Percentiles rank a stretch among this genome's conserved stretches.
Conservation (phyloP, 2,329 filamentous ascomycete genomes). For the Pestalotiopsis sp. region DNA sequence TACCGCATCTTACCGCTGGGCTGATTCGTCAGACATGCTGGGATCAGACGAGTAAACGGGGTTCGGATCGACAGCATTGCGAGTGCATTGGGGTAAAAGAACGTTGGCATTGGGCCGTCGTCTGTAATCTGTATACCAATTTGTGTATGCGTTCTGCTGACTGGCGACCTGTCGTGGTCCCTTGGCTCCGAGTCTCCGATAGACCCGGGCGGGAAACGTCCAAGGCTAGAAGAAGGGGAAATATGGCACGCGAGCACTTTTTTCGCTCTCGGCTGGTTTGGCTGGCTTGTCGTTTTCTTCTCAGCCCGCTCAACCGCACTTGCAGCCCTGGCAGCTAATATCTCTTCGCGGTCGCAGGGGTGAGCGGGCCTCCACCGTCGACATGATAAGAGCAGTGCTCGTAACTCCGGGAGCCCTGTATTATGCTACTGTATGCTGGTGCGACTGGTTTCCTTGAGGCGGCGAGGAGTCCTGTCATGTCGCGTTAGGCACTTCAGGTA, state of each 20-base stretch:
- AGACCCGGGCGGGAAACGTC: not conserved
- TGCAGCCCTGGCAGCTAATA: not conserved
- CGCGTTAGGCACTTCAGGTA: not conserved
- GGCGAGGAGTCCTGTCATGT: not conserved
- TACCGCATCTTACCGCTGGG: not conserved
- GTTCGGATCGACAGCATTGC: not conserved
- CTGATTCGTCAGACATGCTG: too few species aligned
- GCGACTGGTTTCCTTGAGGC: not conserved
- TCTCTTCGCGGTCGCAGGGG: not conserved
- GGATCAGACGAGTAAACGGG: not conserved
- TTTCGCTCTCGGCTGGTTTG: not conserved
- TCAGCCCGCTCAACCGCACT: not conserved
- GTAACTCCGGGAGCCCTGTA: not conserved
- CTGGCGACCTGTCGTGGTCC: not conserved
- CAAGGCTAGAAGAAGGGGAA: slow-evolving; percentile 4
- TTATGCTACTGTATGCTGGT: not conserved
- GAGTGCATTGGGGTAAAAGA: not conserved
- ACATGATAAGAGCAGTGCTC: not conserved
- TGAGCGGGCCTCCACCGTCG: not conserved
- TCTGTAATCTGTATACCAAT: not conserved
- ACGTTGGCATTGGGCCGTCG: not conserved
- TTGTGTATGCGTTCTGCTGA: not conserved
- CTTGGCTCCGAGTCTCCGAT: not conserved
- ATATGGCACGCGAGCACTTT: slow-evolving; percentile 7
- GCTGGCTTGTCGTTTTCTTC: not conserved